Base-by-base conservation (phyloP, 2,329 filamentous ascomycete species). In the Aureobasidium sp. region DNA sequence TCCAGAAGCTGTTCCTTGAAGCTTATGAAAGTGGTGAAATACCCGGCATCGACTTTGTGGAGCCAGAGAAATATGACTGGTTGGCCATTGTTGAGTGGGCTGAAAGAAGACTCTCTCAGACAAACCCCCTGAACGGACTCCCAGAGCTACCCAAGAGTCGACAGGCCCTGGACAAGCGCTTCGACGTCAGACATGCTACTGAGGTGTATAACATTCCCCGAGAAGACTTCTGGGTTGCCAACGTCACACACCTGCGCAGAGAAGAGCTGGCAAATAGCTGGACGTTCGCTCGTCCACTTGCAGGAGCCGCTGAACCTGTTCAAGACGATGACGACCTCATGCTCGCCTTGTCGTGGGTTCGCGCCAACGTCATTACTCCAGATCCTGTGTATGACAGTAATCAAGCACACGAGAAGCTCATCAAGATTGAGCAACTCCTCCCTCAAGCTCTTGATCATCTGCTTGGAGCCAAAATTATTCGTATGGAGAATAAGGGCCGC, bases 21-120 rank as follows among this genome's bases (percentile, higher is more conserved):
- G 88, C 88, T 0, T 90, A 91, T 66, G 82, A 86, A 66, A 78
- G 77, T 1, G 81, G 81, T 9, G 80, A 87, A 64, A 66, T 92
- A 1, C 81, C 84, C 1, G 72, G 78, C 1, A 77, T 92, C 22
- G 78, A 90, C 70, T 89, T 83, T 66, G 79, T 88, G 56, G 75
- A 87, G 49, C 78, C 85, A 0, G 72, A 81, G 42, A 79, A 81
- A 1, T 90, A 90, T 63, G 86, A 92, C 69, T 91, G 89, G 88
- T 74, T 77, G 11, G 73, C 71, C 5, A 73, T 92, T 6, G 81
- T 91, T 51, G 77, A 81, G 39, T 93, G 89, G 89, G 81, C 86
- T 1, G 76, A 84, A 65, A 77, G 79, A 25, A 34, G 42, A 41
- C 59, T 57, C 27, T 31, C 49, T 20, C 49, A 45, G 14, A 17